Evolutionary conservation across 2,329 filamentous ascomycete species (phyloP).

Genomic region (Metarhizium brunneum): DNA sequence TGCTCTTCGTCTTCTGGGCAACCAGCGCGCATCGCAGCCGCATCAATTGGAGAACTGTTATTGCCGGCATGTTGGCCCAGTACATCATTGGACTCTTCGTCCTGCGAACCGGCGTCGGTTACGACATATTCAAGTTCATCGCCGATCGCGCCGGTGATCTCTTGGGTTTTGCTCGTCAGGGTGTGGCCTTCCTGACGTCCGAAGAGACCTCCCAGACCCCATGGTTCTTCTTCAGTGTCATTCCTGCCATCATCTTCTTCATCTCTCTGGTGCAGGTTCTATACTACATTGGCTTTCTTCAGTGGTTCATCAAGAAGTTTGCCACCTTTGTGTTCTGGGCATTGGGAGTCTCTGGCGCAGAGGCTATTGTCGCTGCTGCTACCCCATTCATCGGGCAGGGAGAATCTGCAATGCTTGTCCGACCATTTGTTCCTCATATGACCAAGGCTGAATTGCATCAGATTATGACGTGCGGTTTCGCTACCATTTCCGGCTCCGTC

Average conservation of each 20-base stretch:
- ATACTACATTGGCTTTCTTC: slow-evolving; percentile 70
- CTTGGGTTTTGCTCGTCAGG: slow-evolving; percentile 65
- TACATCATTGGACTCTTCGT: slow-evolving; percentile 87
- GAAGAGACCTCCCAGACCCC: slow-evolving; percentile 32
- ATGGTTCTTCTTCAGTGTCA: slow-evolving; percentile 70
- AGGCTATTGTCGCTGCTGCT: slow-evolving; percentile 87
- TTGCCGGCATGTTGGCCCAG: slow-evolving; percentile 80
- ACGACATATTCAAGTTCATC: slow-evolving; percentile 87
- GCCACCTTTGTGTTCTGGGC: slow-evolving; percentile 88
- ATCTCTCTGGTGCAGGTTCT: slow-evolving; percentile 82
- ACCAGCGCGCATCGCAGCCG: slow-evolving; percentile 61
- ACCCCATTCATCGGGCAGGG: slow-evolving; percentile 93
- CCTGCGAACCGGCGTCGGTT: slow-evolving; percentile 68
- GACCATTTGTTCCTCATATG: slow-evolving; percentile 75
- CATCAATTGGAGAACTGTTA: slow-evolving; percentile 69
- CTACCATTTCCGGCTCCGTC: slow-evolving; percentile 83
- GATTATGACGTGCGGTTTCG: slow-evolving; percentile 86
- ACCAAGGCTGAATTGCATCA: slow-evolving; percentile 86
- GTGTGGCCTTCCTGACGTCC: slow-evolving; percentile 57
- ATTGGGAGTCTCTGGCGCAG: slow-evolving; percentile 78
- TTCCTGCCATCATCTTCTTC: slow-evolving; percentile 96
- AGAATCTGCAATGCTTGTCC: slow-evolving; percentile 87
- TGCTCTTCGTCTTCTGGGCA: slow-evolving; percentile 55
- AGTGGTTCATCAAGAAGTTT: slow-evolving; percentile 86
- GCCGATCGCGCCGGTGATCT: slow-evolving; percentile 64